Evolutionary conservation across 768 basidiomycete genomes (phyloP).

Genomic region (Botryobasidium botryosum): DNA sequence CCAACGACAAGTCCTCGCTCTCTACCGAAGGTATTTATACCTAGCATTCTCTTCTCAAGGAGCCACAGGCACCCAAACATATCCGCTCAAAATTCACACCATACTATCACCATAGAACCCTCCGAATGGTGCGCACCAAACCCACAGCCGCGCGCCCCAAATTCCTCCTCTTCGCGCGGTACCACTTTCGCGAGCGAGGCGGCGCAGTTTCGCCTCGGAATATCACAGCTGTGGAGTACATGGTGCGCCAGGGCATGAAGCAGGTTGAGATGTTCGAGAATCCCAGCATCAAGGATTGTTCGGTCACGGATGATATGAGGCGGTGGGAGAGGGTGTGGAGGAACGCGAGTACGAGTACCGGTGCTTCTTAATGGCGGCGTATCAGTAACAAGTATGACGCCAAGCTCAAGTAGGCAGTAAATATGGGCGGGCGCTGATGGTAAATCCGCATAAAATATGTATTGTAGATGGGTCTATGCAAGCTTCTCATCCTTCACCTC

Average conservation of each 20-base stretch:
- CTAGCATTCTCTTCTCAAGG: background rate
- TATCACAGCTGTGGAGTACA: conserved; percentile 53
- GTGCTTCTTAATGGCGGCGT: too few species aligned
- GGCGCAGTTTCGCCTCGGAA: conserved; percentile 43
- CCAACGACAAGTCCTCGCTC: conserved; percentile 33
- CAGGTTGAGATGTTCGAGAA: conserved; percentile 59
- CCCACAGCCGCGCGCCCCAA: conserved; percentile 40
- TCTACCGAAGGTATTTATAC: conserved; percentile 34
- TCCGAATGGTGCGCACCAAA: conserved; percentile 58
- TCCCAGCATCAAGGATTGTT: conserved; percentile 51
- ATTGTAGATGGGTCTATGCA: too few species aligned
- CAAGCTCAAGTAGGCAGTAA: too few species aligned
- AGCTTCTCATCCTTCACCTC: too few species aligned
- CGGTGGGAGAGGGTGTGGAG: conserved; percentile 41
- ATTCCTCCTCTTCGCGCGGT: conserved; percentile 51
- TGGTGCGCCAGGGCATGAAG: conserved; percentile 47
- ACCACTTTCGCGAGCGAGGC: conserved; percentile 51
- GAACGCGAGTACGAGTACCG: too few species aligned
- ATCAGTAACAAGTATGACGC: too few species aligned
- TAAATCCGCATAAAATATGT: too few species aligned
- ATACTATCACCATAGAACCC: conserved; percentile 32
- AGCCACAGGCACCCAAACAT: too few species aligned
- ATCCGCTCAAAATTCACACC: background rate
- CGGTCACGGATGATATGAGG: conserved; percentile 52
- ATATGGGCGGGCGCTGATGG: too few species aligned